phyloP scores from a whole-genome alignment of 2,329 filamentous ascomycete genomes.

The Clonostachys rosea region DNA sequence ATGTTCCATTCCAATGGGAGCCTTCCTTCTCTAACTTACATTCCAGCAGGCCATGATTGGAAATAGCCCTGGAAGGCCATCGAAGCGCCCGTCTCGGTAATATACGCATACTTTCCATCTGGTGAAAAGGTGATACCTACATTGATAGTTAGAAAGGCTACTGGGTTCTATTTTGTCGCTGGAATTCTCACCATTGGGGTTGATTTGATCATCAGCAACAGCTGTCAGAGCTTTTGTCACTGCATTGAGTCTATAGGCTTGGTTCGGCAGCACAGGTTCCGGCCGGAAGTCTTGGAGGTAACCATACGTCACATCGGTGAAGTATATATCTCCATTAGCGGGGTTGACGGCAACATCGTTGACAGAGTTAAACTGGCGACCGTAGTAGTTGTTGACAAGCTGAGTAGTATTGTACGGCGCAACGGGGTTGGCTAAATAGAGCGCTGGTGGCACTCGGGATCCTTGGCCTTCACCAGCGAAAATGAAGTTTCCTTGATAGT shows the following conservation, averaged over 20 bases:
- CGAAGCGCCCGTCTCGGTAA: constrained; percentile 49
- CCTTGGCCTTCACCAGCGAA: constrained; percentile 42
- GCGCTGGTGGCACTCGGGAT: constrained; percentile 17
- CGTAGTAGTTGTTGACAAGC: constrained; percentile 55
- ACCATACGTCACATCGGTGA: constrained; percentile 59
- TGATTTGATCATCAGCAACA: constrained; percentile 51
- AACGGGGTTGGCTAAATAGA: constrained; percentile 10
- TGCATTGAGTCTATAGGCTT: constrained; percentile 54
- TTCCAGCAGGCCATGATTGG: constrained; percentile 1
- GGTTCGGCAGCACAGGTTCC: constrained; percentile 44
- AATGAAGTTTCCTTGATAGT: constrained; percentile 39
- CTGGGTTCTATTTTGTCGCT: accelerated
- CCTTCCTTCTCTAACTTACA: constrained; percentile 2
- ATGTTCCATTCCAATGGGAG: not conserved
- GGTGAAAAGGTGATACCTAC: constrained; percentile 50
- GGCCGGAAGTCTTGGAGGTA: constrained; percentile 54
- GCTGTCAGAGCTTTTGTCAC: constrained; percentile 43
- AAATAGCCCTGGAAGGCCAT: too few species aligned
- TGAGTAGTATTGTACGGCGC: constrained; percentile 46
- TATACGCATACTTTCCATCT: constrained; percentile 43
- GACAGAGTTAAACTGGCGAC: constrained; percentile 54
- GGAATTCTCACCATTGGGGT: constrained; percentile 41
- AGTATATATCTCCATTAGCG: constrained; percentile 54
- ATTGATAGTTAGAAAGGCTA: too few species aligned
- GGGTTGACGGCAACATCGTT: constrained; percentile 54